Base-by-base conservation (phyloP, 2,329 filamentous ascomycete species). In the Chalara sp. region DNA sequence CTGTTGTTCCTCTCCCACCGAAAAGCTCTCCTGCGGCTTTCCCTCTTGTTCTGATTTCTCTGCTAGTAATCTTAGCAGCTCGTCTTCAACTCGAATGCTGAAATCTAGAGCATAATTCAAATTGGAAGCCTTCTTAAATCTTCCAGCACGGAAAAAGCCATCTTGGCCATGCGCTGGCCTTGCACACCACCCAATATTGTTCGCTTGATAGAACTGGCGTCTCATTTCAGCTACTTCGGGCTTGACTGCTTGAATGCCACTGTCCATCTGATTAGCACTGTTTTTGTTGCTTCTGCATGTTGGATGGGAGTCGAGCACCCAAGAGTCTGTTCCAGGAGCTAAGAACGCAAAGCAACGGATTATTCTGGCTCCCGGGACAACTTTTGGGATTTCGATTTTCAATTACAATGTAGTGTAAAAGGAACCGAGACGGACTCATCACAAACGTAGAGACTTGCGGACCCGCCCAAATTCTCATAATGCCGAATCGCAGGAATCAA, bases 71-170 rank as follows among this genome's bases (percentile, higher is more conserved):
- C 41, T 32, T 21, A 51, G 35, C 10, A 49, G 40, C 39, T 49
- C 46, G 10, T 77, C 75, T 63, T 87, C 84, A 3, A 86, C 76
- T 52, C 77, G 74, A 61, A 79, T 76, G 35, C 78, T 81, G 47
- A 85, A 68, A 58, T 76, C 76, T 51, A 87, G 70, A 3, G 76
- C 81, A 60, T 81, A 87, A 65, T 87, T 87, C 83, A 87, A 87
- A 68, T 87, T 87, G 35, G 80, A 84, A 0, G 82, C 81, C 67
- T 86, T 85, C 70, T 86, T 85, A 72, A 85, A 86, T 63, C 84
- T 83, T 48, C 82, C 82, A 41, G 71, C 71, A 35, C 79, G 72
- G 13, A 74, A 56, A 58, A 78, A 81, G 30, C 70, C 72, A 45
- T 71, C 65, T 32, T 53, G 37, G 49, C 72, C 72, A 31, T 73